These are phyloP conservation scores for Candida orba DNA, from an alignment of 805 yeast genomes.

Conservation along the genomic window DNA sequence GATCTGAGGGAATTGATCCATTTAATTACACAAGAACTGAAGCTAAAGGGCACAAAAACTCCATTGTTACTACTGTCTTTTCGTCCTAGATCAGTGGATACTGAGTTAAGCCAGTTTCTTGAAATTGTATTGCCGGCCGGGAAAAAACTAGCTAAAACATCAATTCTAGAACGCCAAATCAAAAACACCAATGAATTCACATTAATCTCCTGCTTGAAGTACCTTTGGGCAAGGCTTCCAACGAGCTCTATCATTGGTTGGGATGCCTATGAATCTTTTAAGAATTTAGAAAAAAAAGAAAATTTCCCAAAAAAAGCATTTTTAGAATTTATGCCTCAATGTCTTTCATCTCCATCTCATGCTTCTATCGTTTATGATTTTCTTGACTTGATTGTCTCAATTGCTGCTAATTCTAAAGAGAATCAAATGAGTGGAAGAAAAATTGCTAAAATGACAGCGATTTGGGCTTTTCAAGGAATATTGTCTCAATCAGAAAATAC, in stretches of 20 bases:
- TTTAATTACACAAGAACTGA: slow-evolving; percentile 63
- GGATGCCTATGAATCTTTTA: slow-evolving; percentile 72
- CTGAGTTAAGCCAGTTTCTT: slow-evolving; percentile 50
- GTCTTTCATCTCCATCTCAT: slow-evolving; percentile 77
- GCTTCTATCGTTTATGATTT: slow-evolving; percentile 87
- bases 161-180: slow-evolving; percentile 37
- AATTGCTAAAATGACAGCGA: slow-evolving; percentile 71
- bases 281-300: slow-evolving; percentile 53
- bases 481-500: slow-evolving; percentile 4
- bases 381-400: slow-evolving; percentile 67
- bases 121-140: slow-evolving; percentile 55
- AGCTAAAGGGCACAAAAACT: slow-evolving; percentile 59
- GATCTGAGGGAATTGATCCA: slow-evolving; percentile 64
- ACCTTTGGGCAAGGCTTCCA: slow-evolving; percentile 82
- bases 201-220: slow-evolving; percentile 66
- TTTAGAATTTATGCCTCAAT: slow-evolving; percentile 74
- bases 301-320: slow-evolving; percentile 70
- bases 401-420: slow-evolving; percentile 71
- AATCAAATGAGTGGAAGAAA: slow-evolving; percentile 77
- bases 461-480: slow-evolving; percentile 74
- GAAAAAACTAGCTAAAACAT: slow-evolving; percentile 36
- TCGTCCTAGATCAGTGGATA: slow-evolving; percentile 60
- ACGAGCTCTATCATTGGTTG: slow-evolving; percentile 78
- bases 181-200: slow-evolving; percentile 58
- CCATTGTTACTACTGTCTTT: slow-evolving; percentile 75